phyloP scores from a whole-genome alignment of 306 rosid genomes.

The Vachellia pachyceras region DNA sequence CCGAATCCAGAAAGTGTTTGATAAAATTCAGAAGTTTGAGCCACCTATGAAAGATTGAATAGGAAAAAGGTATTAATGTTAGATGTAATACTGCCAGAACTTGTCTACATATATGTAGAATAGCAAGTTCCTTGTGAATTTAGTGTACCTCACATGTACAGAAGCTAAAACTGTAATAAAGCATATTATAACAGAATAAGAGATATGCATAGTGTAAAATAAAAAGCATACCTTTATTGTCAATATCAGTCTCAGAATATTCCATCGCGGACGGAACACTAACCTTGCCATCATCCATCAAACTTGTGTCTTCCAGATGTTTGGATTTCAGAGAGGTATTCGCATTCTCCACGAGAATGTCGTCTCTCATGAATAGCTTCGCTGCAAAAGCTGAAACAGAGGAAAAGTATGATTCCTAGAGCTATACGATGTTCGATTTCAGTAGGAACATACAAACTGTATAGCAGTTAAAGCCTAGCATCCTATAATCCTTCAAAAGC shows the following conservation, averaged over 20 bases:
- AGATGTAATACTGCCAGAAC: not conserved
- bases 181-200: slow-evolving; percentile 21
- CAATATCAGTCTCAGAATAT: slow-evolving; percentile 23
- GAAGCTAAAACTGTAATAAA: not conserved
- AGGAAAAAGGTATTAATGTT: not conserved
- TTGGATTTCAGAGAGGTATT: slow-evolving; percentile 25
- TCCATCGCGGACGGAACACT: slow-evolving; percentile 25
- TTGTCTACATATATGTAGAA: not conserved
- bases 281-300: slow-evolving; percentile 33
- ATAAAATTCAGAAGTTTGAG: slow-evolving; percentile 7
- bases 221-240: slow-evolving; percentile 39
- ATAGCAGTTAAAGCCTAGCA: not conserved
- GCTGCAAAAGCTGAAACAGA: slow-evolving; percentile 54
- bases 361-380: slow-evolving; percentile 44
- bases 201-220: not conserved
- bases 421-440: not conserved
- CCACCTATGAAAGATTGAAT: not conserved
- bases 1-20: not conserved
- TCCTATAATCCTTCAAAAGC: not conserved
- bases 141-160: not conserved
- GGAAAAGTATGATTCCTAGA: not conserved
- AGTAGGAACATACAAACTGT: not conserved
- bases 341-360: slow-evolving; percentile 25
- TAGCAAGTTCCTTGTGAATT: slow-evolving; percentile 1
- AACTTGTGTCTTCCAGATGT: slow-evolving; percentile 27